Percentiles rank a stretch among this genome's conserved stretches.
phyloP scores from a whole-genome alignment of 2,329 filamentous ascomycete genomes.

The Talaromyces sp. region DNA sequence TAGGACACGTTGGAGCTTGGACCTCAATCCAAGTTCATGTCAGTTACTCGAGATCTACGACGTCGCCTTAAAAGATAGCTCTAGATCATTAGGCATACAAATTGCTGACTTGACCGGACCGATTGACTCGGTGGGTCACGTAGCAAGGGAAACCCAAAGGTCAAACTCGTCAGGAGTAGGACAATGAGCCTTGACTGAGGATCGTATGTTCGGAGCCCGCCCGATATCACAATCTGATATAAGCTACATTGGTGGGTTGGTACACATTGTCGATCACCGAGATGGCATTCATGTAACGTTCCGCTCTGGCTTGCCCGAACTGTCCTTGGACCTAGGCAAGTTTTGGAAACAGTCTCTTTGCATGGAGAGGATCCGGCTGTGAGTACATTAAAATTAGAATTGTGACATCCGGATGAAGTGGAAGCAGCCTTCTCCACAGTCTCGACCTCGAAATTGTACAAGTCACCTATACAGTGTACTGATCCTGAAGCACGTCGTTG shows the following conservation, averaged over 20 bases:
- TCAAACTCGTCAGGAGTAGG: background rate
- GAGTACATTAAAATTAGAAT: background rate
- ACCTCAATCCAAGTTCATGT: background rate
- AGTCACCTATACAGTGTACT: slow-evolving; percentile 2
- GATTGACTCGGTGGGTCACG: background rate
- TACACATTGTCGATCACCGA: slow-evolving; percentile 1
- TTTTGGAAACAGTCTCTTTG: background rate
- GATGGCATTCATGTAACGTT: background rate
- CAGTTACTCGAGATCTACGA: background rate
- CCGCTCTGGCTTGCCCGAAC: background rate
- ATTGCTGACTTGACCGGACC: background rate
- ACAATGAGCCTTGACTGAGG: background rate
- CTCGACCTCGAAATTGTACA: slow-evolving; percentile 1
- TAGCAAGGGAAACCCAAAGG: background rate
- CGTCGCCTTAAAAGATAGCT: background rate
- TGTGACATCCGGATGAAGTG: background rate
- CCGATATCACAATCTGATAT: background rate
- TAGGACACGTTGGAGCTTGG: background rate
- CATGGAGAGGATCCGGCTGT: background rate
- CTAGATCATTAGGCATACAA: background rate
- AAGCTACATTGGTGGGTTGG: background rate
- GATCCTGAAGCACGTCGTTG: background rate
- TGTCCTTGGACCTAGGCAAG: background rate
- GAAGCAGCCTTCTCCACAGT: slow-evolving; percentile 2
- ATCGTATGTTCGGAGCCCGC: background rate